Base-by-base conservation (phyloP, 768 basidiomycete species). In the Gelatoporia subvermispora region DNA sequence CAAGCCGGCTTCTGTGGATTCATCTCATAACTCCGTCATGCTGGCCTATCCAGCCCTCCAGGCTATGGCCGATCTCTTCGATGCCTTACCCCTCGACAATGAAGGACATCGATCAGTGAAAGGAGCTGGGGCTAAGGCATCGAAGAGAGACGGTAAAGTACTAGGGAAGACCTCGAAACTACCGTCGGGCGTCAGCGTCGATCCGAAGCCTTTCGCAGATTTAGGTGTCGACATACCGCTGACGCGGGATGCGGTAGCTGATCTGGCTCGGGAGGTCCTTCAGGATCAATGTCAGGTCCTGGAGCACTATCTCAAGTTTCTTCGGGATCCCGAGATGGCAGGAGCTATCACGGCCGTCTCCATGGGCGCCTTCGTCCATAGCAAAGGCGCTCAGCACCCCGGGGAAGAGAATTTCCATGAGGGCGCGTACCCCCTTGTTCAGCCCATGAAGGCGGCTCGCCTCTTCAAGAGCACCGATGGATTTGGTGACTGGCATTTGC, bases 401-500 rank as follows among this genome's bases (percentile, higher is more conserved):
- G 15, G 16, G n/a, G 3, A 2, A 13, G 15, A 20, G 16, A 3
- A 23, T 11, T 4, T 28, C 35, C 10, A 7, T 23, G 7, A 28
- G 40, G 22, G 3, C 4, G 72, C 69, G 1, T 74, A 66, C 45
- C 77, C 78, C 0, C 65, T 65, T 43, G 72, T 80, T 0, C 81
- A 77, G 44, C 77, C 81, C 0, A 71, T 81, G 70, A 82, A 77
- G 60, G 74, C 80, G 55, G 79, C 79, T 0, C 62, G 83, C 1
- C 75, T 82, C 59, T 82, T 82, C 49, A 76, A 82, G 21, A 79
- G 71, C 35, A 72, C 75, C 0, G 69, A 75, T 8, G 79, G 77
- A 0, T 83, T 85, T 37, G 85, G 85, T 2, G 72, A 75, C 20
- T 87, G 85, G 85, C 66, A 66, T 0, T 76, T 87, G 42, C 61